phyloP scores from a whole-genome alignment of 2,329 filamentous ascomycete species.

The Calonectria ilicicola region DNA sequence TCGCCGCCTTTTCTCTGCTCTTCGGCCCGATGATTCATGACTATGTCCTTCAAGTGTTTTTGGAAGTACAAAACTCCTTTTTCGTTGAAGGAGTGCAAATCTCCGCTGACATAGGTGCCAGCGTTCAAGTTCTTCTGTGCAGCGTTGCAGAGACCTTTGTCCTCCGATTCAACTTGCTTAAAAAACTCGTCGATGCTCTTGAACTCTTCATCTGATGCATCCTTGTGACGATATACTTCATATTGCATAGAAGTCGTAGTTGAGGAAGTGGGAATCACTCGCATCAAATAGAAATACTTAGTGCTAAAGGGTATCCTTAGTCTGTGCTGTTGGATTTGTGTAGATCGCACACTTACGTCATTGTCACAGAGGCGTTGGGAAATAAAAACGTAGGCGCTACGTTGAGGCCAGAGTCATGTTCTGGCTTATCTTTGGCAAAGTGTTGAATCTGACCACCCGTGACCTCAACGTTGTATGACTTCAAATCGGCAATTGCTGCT shows the following conservation, averaged over 20 bases:
- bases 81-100: constrained; percentile 70
- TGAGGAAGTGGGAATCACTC: constrained; percentile 28
- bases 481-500: constrained; percentile 13
- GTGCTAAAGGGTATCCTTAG: not conserved
- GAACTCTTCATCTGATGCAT: constrained; percentile 68
- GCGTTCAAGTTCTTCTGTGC: constrained; percentile 71
- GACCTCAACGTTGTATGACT: constrained; percentile 19
- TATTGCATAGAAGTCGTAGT: constrained; percentile 32
- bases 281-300: constrained; percentile 33
- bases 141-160: constrained; percentile 70
- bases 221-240: constrained; percentile 70
- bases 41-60: constrained; percentile 57
- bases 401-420: not conserved
- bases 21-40: constrained; percentile 57
- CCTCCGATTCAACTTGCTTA: constrained; percentile 72
- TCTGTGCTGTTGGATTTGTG: too few species aligned
- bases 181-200: constrained; percentile 67
- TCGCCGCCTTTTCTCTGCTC: constrained; percentile 58
- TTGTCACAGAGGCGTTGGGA: constrained; percentile 31
- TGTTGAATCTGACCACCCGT: constrained; percentile 32
- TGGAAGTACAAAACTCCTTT: constrained; percentile 69
- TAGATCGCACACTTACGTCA: constrained; percentile 18
- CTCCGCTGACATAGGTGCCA: constrained; percentile 70
- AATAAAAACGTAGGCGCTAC: constrained; percentile 30
- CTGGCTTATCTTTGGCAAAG: constrained; percentile 23